Conservation (phyloP, 225 moss, liverwort and hornwort genomes). For the Polytrichum formosum region DNA sequence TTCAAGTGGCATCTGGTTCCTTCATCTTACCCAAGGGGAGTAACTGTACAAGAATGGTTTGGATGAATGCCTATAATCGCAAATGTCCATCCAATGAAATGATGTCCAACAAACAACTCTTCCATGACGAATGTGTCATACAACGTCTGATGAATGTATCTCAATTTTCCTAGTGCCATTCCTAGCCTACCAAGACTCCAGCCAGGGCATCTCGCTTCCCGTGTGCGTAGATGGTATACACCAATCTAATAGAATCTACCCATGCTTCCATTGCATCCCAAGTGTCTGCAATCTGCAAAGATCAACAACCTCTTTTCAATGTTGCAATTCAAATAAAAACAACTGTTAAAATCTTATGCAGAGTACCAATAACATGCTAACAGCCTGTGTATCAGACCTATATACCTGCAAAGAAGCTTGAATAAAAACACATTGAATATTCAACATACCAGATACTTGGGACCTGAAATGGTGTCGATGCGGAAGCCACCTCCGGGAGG, state of each 20-base stretch:
- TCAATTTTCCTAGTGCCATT: not conserved
- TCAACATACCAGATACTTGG: conserved; percentile 40
- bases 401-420: no score
- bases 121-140: no score
- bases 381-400: no score
- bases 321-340: not conserved
- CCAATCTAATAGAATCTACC: conserved; percentile 14
- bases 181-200: conserved; percentile 11
- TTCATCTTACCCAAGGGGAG: no score
- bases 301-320: not conserved
- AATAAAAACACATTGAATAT: not conserved
- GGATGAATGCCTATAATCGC: no score
- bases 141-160: not conserved
- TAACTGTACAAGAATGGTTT: no score
- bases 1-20: no score
- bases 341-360: not conserved
- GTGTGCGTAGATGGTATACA: conserved; percentile 11
- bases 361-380: no score
- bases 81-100: no score
- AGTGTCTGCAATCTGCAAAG: conserved; percentile 12
- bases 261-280: conserved; percentile 14
- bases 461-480: conserved; percentile 47
- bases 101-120: no score
- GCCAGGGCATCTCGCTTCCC: conserved; percentile 9
- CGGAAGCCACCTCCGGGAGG: conserved; percentile 62